Conservation (phyloP, 2,329 filamentous ascomycete species). For the Emericellopsis atlantica region DNA sequence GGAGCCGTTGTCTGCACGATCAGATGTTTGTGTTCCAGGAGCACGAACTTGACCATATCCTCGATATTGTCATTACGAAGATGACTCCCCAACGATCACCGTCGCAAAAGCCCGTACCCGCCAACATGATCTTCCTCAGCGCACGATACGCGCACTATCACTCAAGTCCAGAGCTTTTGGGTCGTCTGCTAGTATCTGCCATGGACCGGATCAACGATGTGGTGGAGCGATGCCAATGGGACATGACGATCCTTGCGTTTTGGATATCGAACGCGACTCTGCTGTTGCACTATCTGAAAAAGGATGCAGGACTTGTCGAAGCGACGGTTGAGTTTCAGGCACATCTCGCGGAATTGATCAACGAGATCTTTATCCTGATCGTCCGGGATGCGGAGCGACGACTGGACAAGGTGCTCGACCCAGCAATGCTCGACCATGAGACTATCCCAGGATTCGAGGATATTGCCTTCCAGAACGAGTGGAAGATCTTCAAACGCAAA, state of each 20-base stretch:
- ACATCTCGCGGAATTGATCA: constrained; percentile 86
- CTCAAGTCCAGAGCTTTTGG: constrained; percentile 72
- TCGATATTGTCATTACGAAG: constrained; percentile 92
- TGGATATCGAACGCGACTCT: constrained; percentile 97
- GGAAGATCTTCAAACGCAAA: constrained; percentile 93
- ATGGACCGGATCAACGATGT: constrained; percentile 97
- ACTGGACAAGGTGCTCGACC: constrained; percentile 89
- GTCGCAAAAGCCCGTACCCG: constrained; percentile 94
- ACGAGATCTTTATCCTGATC: constrained; percentile 97
- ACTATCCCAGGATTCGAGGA: constrained; percentile 96
- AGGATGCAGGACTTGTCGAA: constrained; percentile 70
- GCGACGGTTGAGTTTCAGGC: constrained; percentile 83
- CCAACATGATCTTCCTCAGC: constrained; percentile 92
- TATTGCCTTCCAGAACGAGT: constrained; percentile 94
- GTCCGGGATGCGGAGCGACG: constrained; percentile 90
- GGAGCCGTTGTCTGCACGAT: constrained; percentile 87
- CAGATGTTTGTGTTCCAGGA: constrained; percentile 99
- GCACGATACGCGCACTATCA: constrained; percentile 96
- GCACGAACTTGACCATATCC: constrained; percentile 76
- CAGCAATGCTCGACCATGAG: constrained; percentile 93
- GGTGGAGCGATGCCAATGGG: constrained; percentile 93
- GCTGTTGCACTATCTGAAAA: constrained; percentile 92
- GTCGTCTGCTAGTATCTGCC: constrained; percentile 67
- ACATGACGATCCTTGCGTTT: constrained; percentile 98
- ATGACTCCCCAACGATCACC: constrained; percentile 95